A percentile compares a stretch with the other conserved stretches of the same genome.
Conservation (phyloP, 139 green algal genomes). For the Volvox reticuliferus region DNA sequence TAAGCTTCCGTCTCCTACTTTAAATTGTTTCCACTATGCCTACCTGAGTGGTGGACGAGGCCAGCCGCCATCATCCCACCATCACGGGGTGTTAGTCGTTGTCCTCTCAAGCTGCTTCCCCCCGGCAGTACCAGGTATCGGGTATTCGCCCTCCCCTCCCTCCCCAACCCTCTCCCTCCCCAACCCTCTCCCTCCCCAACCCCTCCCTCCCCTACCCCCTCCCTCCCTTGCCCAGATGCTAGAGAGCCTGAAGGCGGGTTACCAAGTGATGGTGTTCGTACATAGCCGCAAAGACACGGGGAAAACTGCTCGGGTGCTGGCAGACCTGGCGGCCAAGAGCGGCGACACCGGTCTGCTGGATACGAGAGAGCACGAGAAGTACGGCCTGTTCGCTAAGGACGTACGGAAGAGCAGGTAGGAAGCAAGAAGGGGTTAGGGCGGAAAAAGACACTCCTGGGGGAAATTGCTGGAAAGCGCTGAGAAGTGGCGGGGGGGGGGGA, state of each 20-base stretch:
- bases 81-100: too few relatives aligned
- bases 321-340: conserved; percentile 59
- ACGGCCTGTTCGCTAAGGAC: conserved; percentile 79
- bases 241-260: conserved; percentile 83
- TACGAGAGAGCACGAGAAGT: conserved; percentile 69
- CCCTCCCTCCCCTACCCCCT: background rate
- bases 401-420: conserved; percentile 75
- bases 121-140: too few relatives aligned
- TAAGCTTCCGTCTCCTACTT: too few relatives aligned
- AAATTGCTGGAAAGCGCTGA: too few relatives aligned
- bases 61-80: too few relatives aligned
- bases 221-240: conserved; percentile 66
- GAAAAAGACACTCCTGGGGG: background rate
- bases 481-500: too few relatives aligned
- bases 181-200: background rate
- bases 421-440: background rate
- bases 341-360: conserved; percentile 79
- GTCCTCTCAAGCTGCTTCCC: too few relatives aligned
- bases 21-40: too few relatives aligned
- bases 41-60: too few relatives aligned
- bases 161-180: background rate
- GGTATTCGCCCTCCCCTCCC: too few relatives aligned
- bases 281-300: conserved; percentile 97
- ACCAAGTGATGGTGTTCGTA: conserved; percentile 99
- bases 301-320: conserved; percentile 86